Base-by-base conservation (phyloP, 2,329 filamentous ascomycete genomes). In the Pseudogymnoascus sp. region DNA sequence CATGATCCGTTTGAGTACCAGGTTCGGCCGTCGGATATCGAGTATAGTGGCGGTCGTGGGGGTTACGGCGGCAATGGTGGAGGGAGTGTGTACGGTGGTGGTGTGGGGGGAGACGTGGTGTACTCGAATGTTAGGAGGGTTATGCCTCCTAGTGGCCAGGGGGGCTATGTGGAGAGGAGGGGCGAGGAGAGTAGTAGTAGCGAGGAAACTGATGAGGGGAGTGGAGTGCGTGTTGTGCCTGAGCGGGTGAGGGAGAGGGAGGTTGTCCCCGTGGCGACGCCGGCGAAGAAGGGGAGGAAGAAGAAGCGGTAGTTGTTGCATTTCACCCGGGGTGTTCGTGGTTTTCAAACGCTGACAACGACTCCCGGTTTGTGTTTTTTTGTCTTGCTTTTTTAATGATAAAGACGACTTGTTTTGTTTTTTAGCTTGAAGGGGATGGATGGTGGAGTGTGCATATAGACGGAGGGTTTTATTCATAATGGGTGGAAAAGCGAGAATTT, bases 1-100 rank as follows among this genome's bases (percentile, higher is more conserved):
- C 33, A 58, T 58, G 33, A 58, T 58, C 52, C 52, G 52, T 58
- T 58, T 58, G 52, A 58, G n/a, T 58, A 58, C 18, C 52, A 58
- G 29, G 33, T 58, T 18, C 5, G 52, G 9, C 4, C n/a, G 12
- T 2, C 33, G 33, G 33, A 35, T 5, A 5, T 9, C 10, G 40
- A 45, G 21, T 45, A 45, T 45, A 21, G 40, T 9, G 33, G 33
- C 7, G 4, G n/a, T n/a, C 39, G 39, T 3, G 21, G 40, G 13
- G 40, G 18, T 5, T 35, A 35, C 27, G 40, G 40, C 1, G 40
- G 18, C 3, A 10, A 12, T 5, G 5, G 21, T 18, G 4, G 40
- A 21, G 5, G 40, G 21, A 8, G n/a, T 21, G 12, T 45, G 27
- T 45, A 18, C 40, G n/a, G n/a, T n/a, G n/a, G n/a, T n/a, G n/a